phyloP scores from a whole-genome alignment of 2,329 filamentous ascomycete genomes.

The Aureobasidium sp. region DNA sequence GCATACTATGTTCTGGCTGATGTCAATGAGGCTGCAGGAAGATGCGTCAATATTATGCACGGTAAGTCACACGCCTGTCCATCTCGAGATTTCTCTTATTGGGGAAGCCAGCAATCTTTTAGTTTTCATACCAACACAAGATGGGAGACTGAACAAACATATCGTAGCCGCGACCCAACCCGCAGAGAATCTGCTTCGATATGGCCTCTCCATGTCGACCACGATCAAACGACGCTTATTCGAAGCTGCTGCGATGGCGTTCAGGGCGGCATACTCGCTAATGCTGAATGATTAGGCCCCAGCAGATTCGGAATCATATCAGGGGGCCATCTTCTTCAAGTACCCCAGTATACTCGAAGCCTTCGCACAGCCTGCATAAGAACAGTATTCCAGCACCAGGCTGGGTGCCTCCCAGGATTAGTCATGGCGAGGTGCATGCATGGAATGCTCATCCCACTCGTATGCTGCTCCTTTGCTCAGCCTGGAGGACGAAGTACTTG shows the following conservation, averaged over 20 bases:
- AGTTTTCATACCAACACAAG: not conserved
- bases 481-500: not conserved
- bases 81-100: not conserved
- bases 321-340: not conserved
- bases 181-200: not conserved
- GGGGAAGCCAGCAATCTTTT: not conserved
- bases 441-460: not conserved
- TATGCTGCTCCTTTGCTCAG: not conserved
- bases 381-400: not conserved
- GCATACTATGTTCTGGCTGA: not conserved
- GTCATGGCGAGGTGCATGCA: not conserved
- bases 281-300: not conserved
- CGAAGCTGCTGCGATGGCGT: not conserved
- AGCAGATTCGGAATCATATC: not conserved
- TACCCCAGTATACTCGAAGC: not conserved
- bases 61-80: not conserved
- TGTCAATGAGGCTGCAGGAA: not conserved
- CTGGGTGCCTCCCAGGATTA: not conserved
- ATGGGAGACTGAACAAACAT: not conserved
- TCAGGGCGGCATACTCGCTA: not conserved
- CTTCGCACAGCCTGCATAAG: not conserved
- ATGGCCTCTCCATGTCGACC: not conserved
- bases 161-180: not conserved
- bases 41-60: slow-evolving; percentile 1
- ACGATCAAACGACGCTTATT: not conserved